phyloP scores from a whole-genome alignment of 805 yeast species.

The Sugiyamaella marilandica region DNA sequence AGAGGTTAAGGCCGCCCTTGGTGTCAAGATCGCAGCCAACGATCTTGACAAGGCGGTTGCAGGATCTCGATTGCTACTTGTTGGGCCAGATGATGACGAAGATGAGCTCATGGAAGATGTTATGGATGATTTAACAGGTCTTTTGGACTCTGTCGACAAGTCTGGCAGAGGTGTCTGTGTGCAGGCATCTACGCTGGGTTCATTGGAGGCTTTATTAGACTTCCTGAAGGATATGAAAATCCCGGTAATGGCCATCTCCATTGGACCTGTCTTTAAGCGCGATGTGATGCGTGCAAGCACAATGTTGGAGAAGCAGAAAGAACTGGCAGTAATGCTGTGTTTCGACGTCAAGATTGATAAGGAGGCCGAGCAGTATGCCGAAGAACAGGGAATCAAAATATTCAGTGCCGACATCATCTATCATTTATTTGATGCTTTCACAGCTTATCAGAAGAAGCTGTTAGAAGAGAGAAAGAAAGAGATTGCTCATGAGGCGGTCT shows the following conservation, averaged over 20 bases:
- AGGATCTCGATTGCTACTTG: slow-evolving; percentile 92
- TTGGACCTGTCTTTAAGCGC: slow-evolving; percentile 97
- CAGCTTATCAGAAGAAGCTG: slow-evolving; percentile 83
- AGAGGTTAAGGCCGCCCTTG: slow-evolving; percentile 97
- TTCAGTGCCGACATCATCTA: slow-evolving; percentile 96
- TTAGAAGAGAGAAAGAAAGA: slow-evolving; percentile 88
- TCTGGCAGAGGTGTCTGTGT: slow-evolving; percentile 97
- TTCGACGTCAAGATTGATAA: slow-evolving; percentile 96
- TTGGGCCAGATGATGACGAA: slow-evolving; percentile 96
- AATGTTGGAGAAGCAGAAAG: slow-evolving; percentile 95
- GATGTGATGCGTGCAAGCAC: slow-evolving; percentile 97
- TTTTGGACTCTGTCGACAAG: slow-evolving; percentile 90
- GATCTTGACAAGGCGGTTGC: slow-evolving; percentile 98
- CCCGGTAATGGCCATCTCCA: slow-evolving; percentile 97
- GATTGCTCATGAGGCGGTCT: slow-evolving; percentile 80
- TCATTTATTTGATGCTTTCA: slow-evolving; percentile 91
- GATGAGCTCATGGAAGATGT: slow-evolving; percentile 97
- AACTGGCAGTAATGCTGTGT: slow-evolving; percentile 95
- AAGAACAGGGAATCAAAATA: slow-evolving; percentile 83
- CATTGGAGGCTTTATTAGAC: slow-evolving; percentile 92
- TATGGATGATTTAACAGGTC: slow-evolving; percentile 95
- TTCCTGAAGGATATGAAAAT: slow-evolving; percentile 98
- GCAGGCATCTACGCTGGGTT: slow-evolving; percentile 97
- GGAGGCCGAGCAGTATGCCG: slow-evolving; percentile 98
- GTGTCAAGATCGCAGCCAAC: slow-evolving; percentile 97